Conservation (phyloP, 257 asterid genomes). For the Solanum chilense region DNA sequence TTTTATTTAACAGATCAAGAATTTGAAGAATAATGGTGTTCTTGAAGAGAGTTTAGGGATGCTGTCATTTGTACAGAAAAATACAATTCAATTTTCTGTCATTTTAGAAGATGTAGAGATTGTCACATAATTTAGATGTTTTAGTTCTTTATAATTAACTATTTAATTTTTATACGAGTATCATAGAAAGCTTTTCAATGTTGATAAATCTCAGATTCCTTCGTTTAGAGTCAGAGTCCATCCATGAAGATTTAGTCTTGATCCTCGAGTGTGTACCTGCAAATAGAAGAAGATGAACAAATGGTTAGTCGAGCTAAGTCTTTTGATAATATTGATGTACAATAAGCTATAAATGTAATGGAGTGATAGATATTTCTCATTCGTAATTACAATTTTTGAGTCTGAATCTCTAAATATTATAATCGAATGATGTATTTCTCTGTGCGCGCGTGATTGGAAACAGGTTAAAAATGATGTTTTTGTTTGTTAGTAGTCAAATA, state of each 20-base stretch:
- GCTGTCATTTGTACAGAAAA: neutral
- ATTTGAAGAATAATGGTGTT: neutral
- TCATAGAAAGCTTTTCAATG: too few relatives aligned
- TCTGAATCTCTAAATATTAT: accelerated
- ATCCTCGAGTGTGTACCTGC: too few relatives aligned
- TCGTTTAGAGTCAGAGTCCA: too few relatives aligned
- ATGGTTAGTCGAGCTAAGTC: neutral
- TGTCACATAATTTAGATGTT: neutral
- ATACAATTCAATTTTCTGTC: neutral
- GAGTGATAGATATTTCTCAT: neutral
- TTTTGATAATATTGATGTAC: neutral
- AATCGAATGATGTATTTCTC: neutral
- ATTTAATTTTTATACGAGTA: too few relatives aligned
- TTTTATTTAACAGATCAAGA: neutral
- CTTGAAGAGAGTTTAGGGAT: neutral
- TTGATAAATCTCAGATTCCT: too few relatives aligned
- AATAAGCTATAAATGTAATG: neutral
- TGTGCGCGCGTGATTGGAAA: neutral
- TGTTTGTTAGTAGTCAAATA: neutral
- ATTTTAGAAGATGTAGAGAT: neutral
- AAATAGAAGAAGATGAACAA: too few relatives aligned
- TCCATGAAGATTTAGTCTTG: too few relatives aligned
- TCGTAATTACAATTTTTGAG: neutral
- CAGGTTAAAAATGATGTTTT: neutral
- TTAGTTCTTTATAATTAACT: too few relatives aligned